Evolutionary conservation across 2,329 filamentous ascomycete species (phyloP), one percentile per base, ranked within the genome.

Genomic region (Mycosphaerelloides madeirae): DNA sequence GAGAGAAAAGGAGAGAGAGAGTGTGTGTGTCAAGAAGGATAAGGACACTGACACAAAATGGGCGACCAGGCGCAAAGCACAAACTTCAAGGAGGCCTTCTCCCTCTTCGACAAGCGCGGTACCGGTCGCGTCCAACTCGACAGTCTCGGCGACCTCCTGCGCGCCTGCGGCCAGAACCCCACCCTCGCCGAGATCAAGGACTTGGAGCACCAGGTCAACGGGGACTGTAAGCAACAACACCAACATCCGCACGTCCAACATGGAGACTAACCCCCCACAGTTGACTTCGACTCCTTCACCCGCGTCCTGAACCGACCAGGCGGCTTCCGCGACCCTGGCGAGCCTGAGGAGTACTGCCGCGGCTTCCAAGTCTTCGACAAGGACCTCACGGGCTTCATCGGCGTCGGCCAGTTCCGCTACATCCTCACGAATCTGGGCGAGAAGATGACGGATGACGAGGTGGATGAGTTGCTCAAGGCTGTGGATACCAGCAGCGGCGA

Each of bases 81-180:
- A 74, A 97, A 98, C 84, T 98, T 97, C 87, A 97, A 97, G 79
- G 93, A 98, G 84, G 93, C 93, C 60, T 98, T 98, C 74, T 90
- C 90, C 63, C 86, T 98, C 68, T 98, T 97, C 78, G 93, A 98
- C 79, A 97, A 96, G 83, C 91, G 93, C 70, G 93, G 93, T 66
- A 95, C 87, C 67, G 90, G 91, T 65, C 90, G 90, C 61, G 93
- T 97, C 59, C 73, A 85, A 31, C 77, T 90, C 68, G 85, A 91
- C 57, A 85, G 84, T 54, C 81, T 98, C 45, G 93, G 93, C 59
- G 93, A 98, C 68, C 80, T 98, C 49, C 82, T 98, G 57, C 86
- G 93, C 66, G 93, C 93, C 43, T 98, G 93, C 68, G 93, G 93
- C 37, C 93, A 98, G 76, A 98, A 98, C 74, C 93, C 93, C 34